Base-by-base conservation (phyloP, 2,329 filamentous ascomycete species). In the Chrysoporthe cubensis region DNA sequence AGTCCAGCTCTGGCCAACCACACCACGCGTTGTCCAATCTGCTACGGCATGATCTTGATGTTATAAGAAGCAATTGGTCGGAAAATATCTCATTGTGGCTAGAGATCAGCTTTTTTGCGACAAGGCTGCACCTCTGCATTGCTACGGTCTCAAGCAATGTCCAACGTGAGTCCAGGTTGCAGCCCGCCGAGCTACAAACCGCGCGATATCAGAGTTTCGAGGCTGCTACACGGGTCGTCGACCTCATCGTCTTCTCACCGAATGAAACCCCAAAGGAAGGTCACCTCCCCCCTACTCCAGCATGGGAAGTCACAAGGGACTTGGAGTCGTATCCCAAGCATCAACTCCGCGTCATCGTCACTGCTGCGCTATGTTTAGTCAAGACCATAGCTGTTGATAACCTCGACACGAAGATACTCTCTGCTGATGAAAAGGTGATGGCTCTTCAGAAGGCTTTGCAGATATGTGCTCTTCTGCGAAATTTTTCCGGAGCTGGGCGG, bases 201-300 rank as follows among this genome's bases (percentile, higher is more conserved):
- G 54, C 54, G 54, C 32, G 54, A 40, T 57, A 57, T 18, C 54
- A 57, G 54, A 57, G 54, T 16, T 57, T 57, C 7, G 54, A 40
- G 32, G 34, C 54, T 40, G 54, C 54, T 26, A 34, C 54, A 1
- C 54, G 34, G 34, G 18, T 57, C 32, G 8, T 57, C 16, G 54
- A 57, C 34, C 54, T 57, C 14, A 4, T 57, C 54, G 54, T 57
- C 32, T 16, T 16, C 14, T 40, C 8, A 16, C 13, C 54, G 3
- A 57, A 9, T n/a, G 34, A 57, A 4, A 37, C 4, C 2, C 32
- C 32, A 14, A 26, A 13, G 32, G 13, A 26, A 57, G 32, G 13
- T 6, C 32, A 14, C 16, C 21, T 52, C 21, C 48, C 8, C 21
- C 21, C 21, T 52, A 13, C 48, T 26, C 26, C 26, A 26, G 26